Evolutionary conservation across 1,139 yeast genomes (phyloP).

Genomic region (Blastobotrys proliferans): DNA sequence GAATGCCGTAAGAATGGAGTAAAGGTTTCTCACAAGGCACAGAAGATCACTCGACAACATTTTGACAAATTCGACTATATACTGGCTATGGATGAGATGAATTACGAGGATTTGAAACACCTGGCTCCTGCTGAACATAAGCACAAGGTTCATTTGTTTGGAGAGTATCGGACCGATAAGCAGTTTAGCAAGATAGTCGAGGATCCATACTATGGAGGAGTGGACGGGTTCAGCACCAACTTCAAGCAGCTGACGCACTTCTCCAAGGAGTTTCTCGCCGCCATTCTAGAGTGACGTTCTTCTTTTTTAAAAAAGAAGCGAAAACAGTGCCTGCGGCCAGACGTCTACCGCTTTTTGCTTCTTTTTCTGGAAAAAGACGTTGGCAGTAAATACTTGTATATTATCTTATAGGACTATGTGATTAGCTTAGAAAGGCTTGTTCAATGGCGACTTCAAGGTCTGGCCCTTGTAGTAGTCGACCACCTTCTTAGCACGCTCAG

Average conservation of each 20-base stretch:
- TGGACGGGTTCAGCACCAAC: constrained; percentile 73
- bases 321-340: too few relatives aligned
- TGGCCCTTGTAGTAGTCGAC: constrained; percentile 77
- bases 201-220: constrained; percentile 92
- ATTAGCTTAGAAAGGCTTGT: constrained; percentile 69
- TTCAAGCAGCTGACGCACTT: constrained; percentile 72
- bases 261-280: constrained; percentile 14
- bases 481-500: constrained; percentile 78
- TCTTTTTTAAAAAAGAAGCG: too few relatives aligned
- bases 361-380: too few relatives aligned
- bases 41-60: constrained; percentile 56
- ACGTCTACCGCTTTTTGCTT: too few relatives aligned
- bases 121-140: constrained; percentile 36
- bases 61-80: constrained; percentile 74
- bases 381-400: too few relatives aligned
- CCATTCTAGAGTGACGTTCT: too few relatives aligned
- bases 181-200: constrained; percentile 57
- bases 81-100: constrained; percentile 59
- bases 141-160: constrained; percentile 50
- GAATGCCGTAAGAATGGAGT: constrained; percentile 72
- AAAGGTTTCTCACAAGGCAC: constrained; percentile 71
- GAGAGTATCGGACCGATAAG: constrained; percentile 62
- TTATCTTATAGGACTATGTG: too few relatives aligned
- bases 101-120: constrained; percentile 50
- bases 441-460: constrained; percentile 65